phyloP scores from a whole-genome alignment of 225 moss, liverwort and hornwort genomes.

The Polytrichum commune region DNA sequence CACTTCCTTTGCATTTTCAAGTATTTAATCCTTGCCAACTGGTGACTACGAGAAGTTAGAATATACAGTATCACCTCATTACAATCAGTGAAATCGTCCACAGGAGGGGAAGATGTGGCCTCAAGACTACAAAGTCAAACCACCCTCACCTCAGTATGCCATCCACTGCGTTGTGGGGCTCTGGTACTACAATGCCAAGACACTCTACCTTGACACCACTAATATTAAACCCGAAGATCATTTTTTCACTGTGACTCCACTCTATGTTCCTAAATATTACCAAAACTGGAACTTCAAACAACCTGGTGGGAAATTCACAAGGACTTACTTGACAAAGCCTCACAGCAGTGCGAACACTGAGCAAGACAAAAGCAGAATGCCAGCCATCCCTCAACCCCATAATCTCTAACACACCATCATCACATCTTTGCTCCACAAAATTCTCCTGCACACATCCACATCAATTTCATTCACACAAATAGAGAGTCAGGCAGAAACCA shows the following conservation, averaged over 20 bases:
- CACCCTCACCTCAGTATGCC: background rate
- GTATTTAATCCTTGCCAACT: too few species aligned
- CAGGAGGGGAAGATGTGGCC: background rate
- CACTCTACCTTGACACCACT: background rate
- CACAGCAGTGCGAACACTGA: slow-evolving; percentile 67
- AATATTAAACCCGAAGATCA: background rate
- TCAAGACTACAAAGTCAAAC: background rate
- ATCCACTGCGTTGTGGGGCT: background rate
- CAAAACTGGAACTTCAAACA: background rate
- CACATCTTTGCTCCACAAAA: slow-evolving; percentile 45
- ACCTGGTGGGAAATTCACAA: slow-evolving; percentile 4
- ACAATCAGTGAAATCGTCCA: too few species aligned
- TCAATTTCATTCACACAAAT: too few species aligned
- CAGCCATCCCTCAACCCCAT: slow-evolving; percentile 92
- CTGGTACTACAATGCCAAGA: slow-evolving; percentile 5
- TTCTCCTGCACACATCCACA: slow-evolving; percentile 38
- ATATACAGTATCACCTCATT: too few species aligned
- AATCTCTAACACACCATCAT: slow-evolving; percentile 89
- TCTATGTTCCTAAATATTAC: too few species aligned
- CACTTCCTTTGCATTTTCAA: background rate
- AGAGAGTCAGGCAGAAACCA: background rate
- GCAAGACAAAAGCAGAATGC: slow-evolving; percentile 85
- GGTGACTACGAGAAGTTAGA: too few species aligned
- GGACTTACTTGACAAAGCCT: slow-evolving; percentile 83
- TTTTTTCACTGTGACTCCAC: background rate